Base-by-base conservation (phyloP, 768 basidiomycete genomes). In the Leccinellum rugosiceps region DNA sequence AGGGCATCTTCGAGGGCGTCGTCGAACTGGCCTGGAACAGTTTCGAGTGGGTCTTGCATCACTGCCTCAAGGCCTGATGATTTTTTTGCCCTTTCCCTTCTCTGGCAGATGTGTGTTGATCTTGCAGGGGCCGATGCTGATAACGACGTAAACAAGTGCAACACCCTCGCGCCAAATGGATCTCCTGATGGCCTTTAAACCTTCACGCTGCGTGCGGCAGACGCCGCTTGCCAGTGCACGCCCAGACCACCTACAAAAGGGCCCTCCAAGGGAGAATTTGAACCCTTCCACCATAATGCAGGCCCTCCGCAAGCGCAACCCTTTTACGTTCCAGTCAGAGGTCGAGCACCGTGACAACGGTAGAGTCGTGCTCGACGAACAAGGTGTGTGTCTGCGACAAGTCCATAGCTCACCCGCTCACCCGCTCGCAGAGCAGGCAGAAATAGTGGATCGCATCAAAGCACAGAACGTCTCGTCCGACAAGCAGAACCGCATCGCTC, bases 11-110 rank as follows among this genome's bases (percentile, higher is more conserved):
- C 80, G 15, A 75, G 71, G 0, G 83, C 81, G 67, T 87, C 84
- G 61, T 87, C 84, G 59, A 88, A 85, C 62, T 86, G 87, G 17
- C 84, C 83, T 25, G 70, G 71, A 50, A 74, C 80, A 52, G 78
- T 62, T 19, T 70, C 63, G 3, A 67, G 63, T 45, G 65, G 59
- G 50, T 26, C 45, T 50, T 59, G 38, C 48, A 7, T 34, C n/a
- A n/a, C n/a, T n/a, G n/a, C n/a, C n/a, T n/a, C n/a, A n/a, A n/a
- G n/a, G n/a, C n/a, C n/a, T n/a, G 15, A 50, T 32, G 25, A 25
- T 25, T 25, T 25, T 25, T 25, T 25, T 25, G 25, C 25, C 28
- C 28, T 28, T 4, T 10, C 19, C 48, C 41, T 19, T 49, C 48
- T 28, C 19, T 32, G 48, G 31, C 7, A 13, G 19, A 54, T 38